Percentiles rank a stretch among this genome's conserved stretches.
These are phyloP conservation scores for Jasminum sambac DNA, from an alignment of 257 asterid genomes.

Conservation along the genomic window DNA sequence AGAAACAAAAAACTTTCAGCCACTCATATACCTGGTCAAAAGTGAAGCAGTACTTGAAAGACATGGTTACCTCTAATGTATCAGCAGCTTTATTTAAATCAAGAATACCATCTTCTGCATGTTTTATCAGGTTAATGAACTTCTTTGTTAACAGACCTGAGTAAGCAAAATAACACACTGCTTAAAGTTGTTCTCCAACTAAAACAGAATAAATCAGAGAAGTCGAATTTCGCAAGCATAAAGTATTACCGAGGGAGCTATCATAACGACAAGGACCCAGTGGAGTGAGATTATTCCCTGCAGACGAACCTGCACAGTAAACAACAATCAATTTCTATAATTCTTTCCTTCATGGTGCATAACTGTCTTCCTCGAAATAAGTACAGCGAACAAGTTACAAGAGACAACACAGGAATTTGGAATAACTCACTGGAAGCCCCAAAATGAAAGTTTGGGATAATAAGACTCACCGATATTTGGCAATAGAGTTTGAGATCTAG, in stretches of 20 bases:
- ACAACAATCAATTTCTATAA: slow-evolving; percentile 22
- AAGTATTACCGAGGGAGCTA: slow-evolving; percentile 81
- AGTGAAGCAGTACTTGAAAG: slow-evolving; percentile 24
- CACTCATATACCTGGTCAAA: slow-evolving; percentile 19
- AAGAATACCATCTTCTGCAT: slow-evolving; percentile 92
- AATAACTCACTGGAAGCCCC: neutral
- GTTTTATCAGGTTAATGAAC: slow-evolving; percentile 85
- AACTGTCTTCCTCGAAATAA: slow-evolving; percentile 8
- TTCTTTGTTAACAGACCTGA: slow-evolving; percentile 93
- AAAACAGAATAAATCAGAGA: slow-evolving; percentile 8
- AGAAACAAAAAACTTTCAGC: slow-evolving; percentile 30
- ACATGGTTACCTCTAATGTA: slow-evolving; percentile 69
- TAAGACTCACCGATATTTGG: slow-evolving; percentile 64
- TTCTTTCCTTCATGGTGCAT: slow-evolving; percentile 12
- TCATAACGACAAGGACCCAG: slow-evolving; percentile 95
- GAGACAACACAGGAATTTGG: slow-evolving; percentile 1
- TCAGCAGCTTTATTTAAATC: slow-evolving; percentile 96
- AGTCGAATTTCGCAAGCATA: slow-evolving; percentile 15
- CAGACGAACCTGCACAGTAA: slow-evolving; percentile 69
- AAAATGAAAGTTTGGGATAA: slow-evolving; percentile 12
- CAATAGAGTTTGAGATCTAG: slow-evolving; percentile 49
- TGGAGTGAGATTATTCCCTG: slow-evolving; percentile 71
- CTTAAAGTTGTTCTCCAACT: neutral
- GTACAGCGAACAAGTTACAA: neutral
- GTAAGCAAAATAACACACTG: slow-evolving; percentile 11